Conservation (phyloP, 805 yeast genomes). For the Pichia manshurica region DNA sequence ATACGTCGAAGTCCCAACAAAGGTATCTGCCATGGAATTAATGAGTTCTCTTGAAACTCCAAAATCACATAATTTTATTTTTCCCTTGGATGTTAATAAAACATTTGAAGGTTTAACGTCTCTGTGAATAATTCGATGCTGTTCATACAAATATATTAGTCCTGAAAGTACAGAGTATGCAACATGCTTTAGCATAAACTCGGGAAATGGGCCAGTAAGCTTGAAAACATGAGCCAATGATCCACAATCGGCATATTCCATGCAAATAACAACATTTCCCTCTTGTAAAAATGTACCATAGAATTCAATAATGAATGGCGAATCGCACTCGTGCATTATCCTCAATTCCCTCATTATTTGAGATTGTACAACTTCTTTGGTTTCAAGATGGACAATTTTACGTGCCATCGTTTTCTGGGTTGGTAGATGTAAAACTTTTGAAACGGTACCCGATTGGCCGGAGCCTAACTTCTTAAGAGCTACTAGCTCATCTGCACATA, state of each 20-base stretch:
- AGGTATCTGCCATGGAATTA: conserved; percentile 93
- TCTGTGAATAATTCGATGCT: conserved; percentile 86
- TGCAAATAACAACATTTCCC: conserved; percentile 77
- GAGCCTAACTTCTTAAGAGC: conserved; percentile 75
- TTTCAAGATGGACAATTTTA: conserved; percentile 80
- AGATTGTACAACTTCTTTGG: conserved; percentile 67
- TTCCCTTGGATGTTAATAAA: conserved; percentile 77
- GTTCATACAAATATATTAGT: conserved; percentile 69
- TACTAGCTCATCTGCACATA: conserved; percentile 63
- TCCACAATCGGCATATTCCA: conserved; percentile 96
- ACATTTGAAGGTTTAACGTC: conserved; percentile 97
- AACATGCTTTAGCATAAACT: conserved; percentile 63
- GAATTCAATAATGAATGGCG: conserved; percentile 78
- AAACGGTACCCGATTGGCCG: conserved; percentile 92
- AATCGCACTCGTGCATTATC: conserved; percentile 84
- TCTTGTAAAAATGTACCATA: conserved; percentile 82
- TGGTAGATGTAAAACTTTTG: conserved; percentile 84
- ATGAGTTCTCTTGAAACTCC: conserved; percentile 92
- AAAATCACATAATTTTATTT: conserved; percentile 89
- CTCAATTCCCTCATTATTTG: conserved; percentile 85
- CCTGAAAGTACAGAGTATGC: conserved; percentile 77
- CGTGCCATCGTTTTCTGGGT: conserved; percentile 86
- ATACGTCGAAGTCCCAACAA: conserved; percentile 96
- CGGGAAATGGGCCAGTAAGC: conserved; percentile 58
- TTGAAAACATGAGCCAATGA: conserved; percentile 76